A percentile compares a stretch with the other conserved stretches of the same genome.
Evolutionary conservation across 441 rosid species (phyloP).

Genomic region (Pelargonium fulgidum): DNA sequence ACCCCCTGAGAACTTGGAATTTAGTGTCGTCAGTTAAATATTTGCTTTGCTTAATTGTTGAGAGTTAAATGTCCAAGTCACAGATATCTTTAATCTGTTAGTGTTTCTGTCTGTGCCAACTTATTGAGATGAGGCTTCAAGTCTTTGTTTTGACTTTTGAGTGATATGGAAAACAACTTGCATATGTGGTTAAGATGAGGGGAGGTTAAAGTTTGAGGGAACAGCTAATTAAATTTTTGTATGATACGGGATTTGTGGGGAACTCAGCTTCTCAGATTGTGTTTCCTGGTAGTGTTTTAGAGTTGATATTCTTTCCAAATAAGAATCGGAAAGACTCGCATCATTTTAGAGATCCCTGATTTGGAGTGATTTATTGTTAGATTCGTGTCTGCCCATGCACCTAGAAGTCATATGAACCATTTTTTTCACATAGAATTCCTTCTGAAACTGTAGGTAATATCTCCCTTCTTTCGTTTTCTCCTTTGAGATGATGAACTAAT

Average conservation of each 20-base stretch:
- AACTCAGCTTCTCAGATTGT: neutral
- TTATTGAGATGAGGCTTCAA: neutral
- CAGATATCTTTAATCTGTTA: neutral
- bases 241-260: neutral
- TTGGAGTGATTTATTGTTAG: neutral
- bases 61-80: neutral
- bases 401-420: neutral
- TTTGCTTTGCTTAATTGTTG: neutral
- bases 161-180: neutral
- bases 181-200: neutral
- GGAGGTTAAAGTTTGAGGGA: neutral
- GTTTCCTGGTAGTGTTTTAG: neutral
- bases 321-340: no score
- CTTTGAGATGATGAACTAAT: neutral
- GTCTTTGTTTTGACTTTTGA: neutral
- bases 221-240: neutral
- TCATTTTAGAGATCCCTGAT: neutral
- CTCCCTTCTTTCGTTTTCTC: neutral
- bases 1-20: neutral
- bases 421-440: conserved; percentile 1
- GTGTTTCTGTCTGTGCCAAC: neutral
- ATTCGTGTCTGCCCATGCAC: neutral
- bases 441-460: neutral
- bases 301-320: neutral
- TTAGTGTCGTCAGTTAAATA: neutral